Evolutionary conservation across 1,284 basidiomycete species (phyloP), one percentile per base, ranked within the genome.

Genomic region (Ganoderma sinense): DNA sequence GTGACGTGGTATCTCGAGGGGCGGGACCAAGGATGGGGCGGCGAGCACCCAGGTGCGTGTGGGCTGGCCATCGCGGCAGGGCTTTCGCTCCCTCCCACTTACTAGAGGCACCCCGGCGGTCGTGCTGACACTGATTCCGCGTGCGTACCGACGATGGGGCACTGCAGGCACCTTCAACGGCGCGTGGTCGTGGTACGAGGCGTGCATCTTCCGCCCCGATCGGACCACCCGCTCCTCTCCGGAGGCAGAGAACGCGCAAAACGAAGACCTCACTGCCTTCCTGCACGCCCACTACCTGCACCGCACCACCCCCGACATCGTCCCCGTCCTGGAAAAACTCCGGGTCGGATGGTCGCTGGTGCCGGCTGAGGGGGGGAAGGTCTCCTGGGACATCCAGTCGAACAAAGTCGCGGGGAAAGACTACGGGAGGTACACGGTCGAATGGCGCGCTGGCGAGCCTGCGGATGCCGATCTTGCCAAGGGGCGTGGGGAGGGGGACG

Each of bases 21-120:
- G 23, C 70, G 63, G 20, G 67, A 71, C 41, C 67, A 71, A 51
- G 70, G 70, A 5, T 71, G 70, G 70, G 70, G 64, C 23, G 70
- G 67, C 0, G 66, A 55, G 65, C 2, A 16, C 0, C 67, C 62
- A 51, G 67, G 67, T 68, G 16, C 13, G 58, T 48, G 18, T 20
- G 8, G 56, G 16, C 7, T 4, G 4, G 16, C 1, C 26, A 7
- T 3, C 33, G 33, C 8, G 33, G 33, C 33, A 36, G 29, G 14
- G 14, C 31, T 7, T 31, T 10, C 5, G 53, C 29, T 29, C 29
- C 2, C 53, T 14, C 11, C 26, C 20, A 23, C 14, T 11, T 61
- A 16, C 6, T 29, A 14, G 33, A 36, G 33, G 8, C 33, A 3
- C 33, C 33, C 8, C 33, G 33, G 33, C 33, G 4, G 33, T 36